phyloP scores from a whole-genome alignment of 1,284 basidiomycete species.

The Sphaerobolus stellatus region DNA sequence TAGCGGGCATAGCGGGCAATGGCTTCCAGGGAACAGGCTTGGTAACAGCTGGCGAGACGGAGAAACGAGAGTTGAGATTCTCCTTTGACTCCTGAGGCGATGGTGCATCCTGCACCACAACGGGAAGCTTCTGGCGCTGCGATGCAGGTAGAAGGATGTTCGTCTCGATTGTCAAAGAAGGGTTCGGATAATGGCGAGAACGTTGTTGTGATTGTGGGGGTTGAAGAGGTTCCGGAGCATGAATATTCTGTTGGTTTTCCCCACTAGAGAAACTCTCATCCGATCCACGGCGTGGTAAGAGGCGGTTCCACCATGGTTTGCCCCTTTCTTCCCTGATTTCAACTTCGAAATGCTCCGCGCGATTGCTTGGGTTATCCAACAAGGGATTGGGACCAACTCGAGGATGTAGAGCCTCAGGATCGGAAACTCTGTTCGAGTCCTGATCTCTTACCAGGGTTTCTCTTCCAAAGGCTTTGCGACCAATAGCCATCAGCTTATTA shows the following conservation, averaged over 20 bases:
- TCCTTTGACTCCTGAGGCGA: not conserved
- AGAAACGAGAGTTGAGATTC: not conserved
- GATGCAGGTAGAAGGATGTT: constrained; percentile 8
- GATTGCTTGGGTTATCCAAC: not conserved
- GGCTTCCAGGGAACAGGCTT: not conserved
- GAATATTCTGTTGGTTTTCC: not conserved
- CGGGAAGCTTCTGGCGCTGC: constrained; percentile 4
- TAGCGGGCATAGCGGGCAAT: not conserved
- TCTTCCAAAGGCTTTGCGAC: constrained; percentile 36
- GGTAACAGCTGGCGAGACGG: not conserved
- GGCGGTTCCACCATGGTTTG: constrained; percentile 10
- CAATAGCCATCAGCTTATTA: constrained; percentile 47
- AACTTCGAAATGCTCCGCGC: constrained; percentile 3
- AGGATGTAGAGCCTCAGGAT: no score
- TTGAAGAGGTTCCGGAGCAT: not conserved
- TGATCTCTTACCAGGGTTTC: constrained; percentile 31
- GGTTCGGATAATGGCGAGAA: not conserved
- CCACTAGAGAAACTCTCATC: constrained; percentile 8
- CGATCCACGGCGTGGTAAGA: constrained; percentile 5
- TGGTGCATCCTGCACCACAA: constrained; percentile 9
- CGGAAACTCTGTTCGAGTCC: constrained; percentile 6
- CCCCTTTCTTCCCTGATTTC: constrained; percentile 11
- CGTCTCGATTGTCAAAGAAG: constrained; percentile 7
- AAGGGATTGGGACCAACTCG: no score
- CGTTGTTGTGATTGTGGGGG: not conserved